Evolutionary conservation across 352 stramenopile genomes (phyloP), one percentile per base, ranked within the genome.

Genomic region (Phytopythium mirpurense): DNA sequence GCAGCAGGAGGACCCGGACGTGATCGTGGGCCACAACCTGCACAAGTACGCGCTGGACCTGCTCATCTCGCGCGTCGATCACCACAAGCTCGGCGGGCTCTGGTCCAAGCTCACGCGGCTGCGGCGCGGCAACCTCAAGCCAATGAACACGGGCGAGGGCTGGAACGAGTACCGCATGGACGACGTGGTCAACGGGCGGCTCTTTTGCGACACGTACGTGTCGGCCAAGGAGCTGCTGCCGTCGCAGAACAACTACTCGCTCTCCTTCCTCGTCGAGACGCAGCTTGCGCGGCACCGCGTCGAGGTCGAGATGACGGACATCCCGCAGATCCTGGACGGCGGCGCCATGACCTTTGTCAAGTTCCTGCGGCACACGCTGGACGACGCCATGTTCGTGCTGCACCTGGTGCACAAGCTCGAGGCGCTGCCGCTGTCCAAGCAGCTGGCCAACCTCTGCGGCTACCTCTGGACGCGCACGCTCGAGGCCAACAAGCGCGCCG

Each of bases 11-110:
- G 98, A 99, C 71, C 97, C 97, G 6, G 98, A 99, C 63, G 86
- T 99, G 9, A 84, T 99, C 29, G 89, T 99, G 15, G 97, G 95
- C 12, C 97, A 99, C 81, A 99, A 99, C 70, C 83, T 99, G 44
- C 93, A 97, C 75, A 97, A 97, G 40, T 99, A 99, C 65, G 95
- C 97, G 19, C 81, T 99, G 32, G 95, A 99, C 63, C 78, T 99
- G n/a, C 73, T 99, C 7, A 85, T 99, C 18, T 93, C 76, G 24
- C 85, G 97, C 24, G 96, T 97, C 48, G 80, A 96, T 11, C 86
- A 97, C 57, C 93, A 97, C 54, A 96, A 98, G 18, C 52, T 94
- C 11, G 84, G 84, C 45, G 78, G 79, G 5, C 50, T 89, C 21
- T 94, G 84, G 84, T 93, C 79, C 14, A 91, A 90, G 59, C 60